Conservation (phyloP, 176 grass and related monocot genomes). For the Dactylis glomerata region DNA sequence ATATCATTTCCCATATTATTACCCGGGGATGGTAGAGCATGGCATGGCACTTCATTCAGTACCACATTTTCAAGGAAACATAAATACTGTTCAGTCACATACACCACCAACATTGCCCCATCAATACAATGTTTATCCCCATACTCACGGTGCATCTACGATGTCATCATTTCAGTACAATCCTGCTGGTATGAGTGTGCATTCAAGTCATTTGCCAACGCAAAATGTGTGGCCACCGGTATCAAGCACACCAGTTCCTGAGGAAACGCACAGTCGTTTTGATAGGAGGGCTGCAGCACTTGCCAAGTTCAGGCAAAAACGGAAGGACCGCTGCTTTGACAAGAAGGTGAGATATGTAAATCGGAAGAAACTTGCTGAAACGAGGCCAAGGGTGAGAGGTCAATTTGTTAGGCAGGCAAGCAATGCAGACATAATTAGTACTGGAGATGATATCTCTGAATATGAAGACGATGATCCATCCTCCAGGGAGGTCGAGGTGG, state of each 20-base stretch:
- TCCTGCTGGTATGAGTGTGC: constrained; percentile 43
- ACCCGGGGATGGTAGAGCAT: constrained; percentile 72
- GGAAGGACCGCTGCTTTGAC: constrained; percentile 88
- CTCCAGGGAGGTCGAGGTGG: constrained; percentile 55
- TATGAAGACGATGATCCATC: constrained; percentile 67
- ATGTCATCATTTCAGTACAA: constrained; percentile 63
- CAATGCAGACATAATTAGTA: constrained; percentile 58
- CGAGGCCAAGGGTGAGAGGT: constrained; percentile 75
- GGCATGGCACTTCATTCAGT: constrained; percentile 34
- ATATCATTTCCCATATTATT: constrained; percentile 69
- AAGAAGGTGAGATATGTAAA: constrained; percentile 97
- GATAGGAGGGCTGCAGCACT: constrained; percentile 75
- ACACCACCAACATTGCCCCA: constrained; percentile 35
- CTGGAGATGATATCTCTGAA: constrained; percentile 73
- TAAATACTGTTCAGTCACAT: constrained; percentile 53
- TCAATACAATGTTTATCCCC: constrained; percentile 65
- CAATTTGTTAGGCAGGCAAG: constrained; percentile 82
- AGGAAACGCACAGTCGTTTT: constrained; percentile 45
- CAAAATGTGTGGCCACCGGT: constrained; percentile 52
- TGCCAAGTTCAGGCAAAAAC: constrained; percentile 92
- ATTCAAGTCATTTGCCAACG: constrained; percentile 48
- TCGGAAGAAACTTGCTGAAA: constrained; percentile 80
- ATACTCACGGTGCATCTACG: constrained; percentile 51
- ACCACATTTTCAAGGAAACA: constrained; percentile 67
- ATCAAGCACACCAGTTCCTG: constrained; percentile 44